Conservation (phyloP, 2,329 filamentous ascomycete species). For the Clonostachys byssicola region DNA sequence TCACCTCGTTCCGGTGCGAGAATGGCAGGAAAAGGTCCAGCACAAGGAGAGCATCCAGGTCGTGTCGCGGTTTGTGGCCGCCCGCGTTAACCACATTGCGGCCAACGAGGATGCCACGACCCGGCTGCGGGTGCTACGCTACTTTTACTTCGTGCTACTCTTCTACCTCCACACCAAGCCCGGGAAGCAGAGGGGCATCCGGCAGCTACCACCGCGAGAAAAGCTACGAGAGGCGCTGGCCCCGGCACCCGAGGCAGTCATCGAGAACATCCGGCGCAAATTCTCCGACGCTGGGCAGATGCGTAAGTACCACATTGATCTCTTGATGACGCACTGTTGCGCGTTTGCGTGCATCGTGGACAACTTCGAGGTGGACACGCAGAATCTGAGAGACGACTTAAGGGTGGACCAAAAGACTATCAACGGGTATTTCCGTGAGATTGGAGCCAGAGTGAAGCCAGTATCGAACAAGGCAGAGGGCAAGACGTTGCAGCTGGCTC, state of each 20-base stretch:
- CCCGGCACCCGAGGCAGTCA: slow-evolving; percentile 55
- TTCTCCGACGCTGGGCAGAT: slow-evolving; percentile 63
- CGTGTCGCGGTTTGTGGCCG: slow-evolving; percentile 60
- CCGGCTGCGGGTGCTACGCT: slow-evolving; percentile 55
- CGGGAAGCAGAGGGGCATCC: slow-evolving; percentile 39
- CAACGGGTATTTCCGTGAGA: slow-evolving; percentile 68
- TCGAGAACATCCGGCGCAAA: slow-evolving; percentile 64
- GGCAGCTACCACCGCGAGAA: slow-evolving; percentile 54
- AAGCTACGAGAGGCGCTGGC: slow-evolving; percentile 54
- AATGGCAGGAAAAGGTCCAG: slow-evolving; percentile 68
- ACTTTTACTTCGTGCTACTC: slow-evolving; percentile 52
- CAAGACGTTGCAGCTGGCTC: slow-evolving; percentile 53
- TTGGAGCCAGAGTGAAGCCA: slow-evolving; percentile 64
- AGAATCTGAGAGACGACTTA: slow-evolving; percentile 67
- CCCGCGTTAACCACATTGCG: slow-evolving; percentile 50
- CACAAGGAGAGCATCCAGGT: slow-evolving; percentile 52
- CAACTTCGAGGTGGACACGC: slow-evolving; percentile 68
- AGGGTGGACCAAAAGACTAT: slow-evolving; percentile 68
- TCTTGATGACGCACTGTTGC: slow-evolving; percentile 70
- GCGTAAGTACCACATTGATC: slow-evolving; percentile 67
- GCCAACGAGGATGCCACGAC: slow-evolving; percentile 47
- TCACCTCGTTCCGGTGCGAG: slow-evolving; percentile 62
- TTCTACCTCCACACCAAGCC: slow-evolving; percentile 44
- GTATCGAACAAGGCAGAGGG: slow-evolving; percentile 60
- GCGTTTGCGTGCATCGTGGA: slow-evolving; percentile 69